phyloP scores from a whole-genome alignment of 495 filamentous ascomycete genomes.

The Cercophora sp. region DNA sequence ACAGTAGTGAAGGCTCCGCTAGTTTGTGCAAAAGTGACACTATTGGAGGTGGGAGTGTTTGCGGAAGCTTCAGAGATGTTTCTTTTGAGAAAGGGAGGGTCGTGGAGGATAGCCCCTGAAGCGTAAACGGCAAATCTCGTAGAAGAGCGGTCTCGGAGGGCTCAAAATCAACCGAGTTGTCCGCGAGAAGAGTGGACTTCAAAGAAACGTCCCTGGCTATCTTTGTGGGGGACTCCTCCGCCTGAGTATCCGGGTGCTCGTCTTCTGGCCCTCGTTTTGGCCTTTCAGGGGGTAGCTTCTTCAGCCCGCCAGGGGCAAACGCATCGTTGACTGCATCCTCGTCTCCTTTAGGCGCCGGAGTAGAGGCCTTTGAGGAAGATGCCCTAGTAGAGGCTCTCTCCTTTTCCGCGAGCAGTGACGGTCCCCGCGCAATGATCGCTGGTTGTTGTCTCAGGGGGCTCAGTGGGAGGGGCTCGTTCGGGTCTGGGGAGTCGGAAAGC shows the following conservation, averaged over 20 bases:
- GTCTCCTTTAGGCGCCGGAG: slow-evolving; percentile 28
- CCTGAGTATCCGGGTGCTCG: slow-evolving; percentile 14
- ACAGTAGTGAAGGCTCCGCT: slow-evolving; percentile 89
- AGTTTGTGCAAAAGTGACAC: slow-evolving; percentile 84
- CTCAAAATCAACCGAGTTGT: slow-evolving; percentile 48
- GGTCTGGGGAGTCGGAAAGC: slow-evolving; percentile 61
- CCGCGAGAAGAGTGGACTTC: slow-evolving; percentile 48
- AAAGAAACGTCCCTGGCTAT: slow-evolving; percentile 41
- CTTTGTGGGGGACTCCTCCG: slow-evolving; percentile 16
- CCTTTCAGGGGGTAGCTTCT: slow-evolving; percentile 34
- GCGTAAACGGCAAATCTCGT: slow-evolving; percentile 86
- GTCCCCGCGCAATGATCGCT: slow-evolving; percentile 9
- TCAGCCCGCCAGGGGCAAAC: slow-evolving; percentile 52
- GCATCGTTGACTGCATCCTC: slow-evolving; percentile 49
- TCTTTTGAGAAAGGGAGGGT: slow-evolving; percentile 70
- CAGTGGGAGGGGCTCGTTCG: slow-evolving; percentile 35
- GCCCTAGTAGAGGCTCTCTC: slow-evolving; percentile 22
- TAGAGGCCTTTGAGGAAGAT: slow-evolving; percentile 22
- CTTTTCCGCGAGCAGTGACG: slow-evolving; percentile 17
- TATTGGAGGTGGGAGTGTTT: slow-evolving; percentile 75
- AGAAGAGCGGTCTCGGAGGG: slow-evolving; percentile 71
- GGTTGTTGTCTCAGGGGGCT: slow-evolving; percentile 29
- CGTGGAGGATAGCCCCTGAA: slow-evolving; percentile 87
- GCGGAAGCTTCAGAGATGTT: slow-evolving; percentile 65
- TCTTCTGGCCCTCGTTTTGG: slow-evolving; percentile 21